Evolutionary conservation across 176 grass and related monocot species (phyloP).

Genomic region (Pontederia crassipes): DNA sequence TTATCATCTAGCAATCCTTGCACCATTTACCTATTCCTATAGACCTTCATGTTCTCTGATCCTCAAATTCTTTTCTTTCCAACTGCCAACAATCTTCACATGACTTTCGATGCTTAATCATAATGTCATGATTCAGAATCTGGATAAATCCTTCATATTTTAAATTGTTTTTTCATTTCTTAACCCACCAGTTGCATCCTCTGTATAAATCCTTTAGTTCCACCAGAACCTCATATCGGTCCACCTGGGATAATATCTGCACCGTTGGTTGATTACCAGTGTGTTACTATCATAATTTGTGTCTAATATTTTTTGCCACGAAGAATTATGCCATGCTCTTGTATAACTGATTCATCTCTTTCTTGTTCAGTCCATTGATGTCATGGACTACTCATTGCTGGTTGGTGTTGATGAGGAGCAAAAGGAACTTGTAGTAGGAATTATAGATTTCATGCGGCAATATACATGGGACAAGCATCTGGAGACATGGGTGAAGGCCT

Average conservation of each 20-base stretch:
- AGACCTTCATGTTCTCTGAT: no score
- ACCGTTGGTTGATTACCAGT: neutral
- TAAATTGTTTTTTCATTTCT: no score
- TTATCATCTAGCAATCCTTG: neutral
- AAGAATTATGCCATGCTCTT: neutral
- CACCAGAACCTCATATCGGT: no score
- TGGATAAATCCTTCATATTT: no score
- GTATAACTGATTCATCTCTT: neutral
- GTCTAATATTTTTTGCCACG: neutral
- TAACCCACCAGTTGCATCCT: no score
- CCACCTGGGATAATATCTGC: no score
- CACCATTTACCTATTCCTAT: no score
- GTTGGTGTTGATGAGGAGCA: slow-evolving; percentile 60
- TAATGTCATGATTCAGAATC: no score
- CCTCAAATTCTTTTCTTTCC: no score
- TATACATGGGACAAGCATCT: slow-evolving; percentile 97
- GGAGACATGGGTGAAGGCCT: slow-evolving; percentile 89
- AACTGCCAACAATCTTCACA: no score
- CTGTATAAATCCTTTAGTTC: no score
- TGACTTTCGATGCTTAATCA: no score
- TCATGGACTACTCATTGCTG: slow-evolving; percentile 91
- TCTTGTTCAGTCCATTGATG: slow-evolving; percentile 49
- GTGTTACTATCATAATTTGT: neutral
- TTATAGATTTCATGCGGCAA: slow-evolving; percentile 85
- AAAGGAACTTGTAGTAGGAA: slow-evolving; percentile 73